Conservation (phyloP, 2,329 filamentous ascomycete genomes). For the Aschersonia sp. region DNA sequence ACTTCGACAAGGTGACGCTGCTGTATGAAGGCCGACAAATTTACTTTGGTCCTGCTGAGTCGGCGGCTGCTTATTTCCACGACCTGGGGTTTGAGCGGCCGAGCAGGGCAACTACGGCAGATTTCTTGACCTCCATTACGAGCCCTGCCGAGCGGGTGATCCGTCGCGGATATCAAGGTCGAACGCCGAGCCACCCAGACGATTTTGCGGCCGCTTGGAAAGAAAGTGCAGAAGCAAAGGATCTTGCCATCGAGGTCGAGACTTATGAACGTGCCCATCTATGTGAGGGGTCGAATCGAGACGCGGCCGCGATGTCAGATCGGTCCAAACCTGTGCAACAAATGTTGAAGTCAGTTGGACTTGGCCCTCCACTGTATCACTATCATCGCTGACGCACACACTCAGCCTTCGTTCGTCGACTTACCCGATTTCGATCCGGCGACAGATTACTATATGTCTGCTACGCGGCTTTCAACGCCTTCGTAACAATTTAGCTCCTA, state of each 20-base stretch:
- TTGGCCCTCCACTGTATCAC: too few species aligned
- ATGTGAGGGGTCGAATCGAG: too few species aligned
- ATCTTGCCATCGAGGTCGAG: too few species aligned
- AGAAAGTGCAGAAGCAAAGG: background rate
- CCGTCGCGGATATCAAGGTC: conserved; percentile 2
- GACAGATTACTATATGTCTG: background rate
- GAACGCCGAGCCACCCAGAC: background rate
- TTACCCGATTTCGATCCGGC: background rate
- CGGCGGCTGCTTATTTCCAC: conserved; percentile 47
- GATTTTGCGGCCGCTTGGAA: background rate
- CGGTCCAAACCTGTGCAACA: too few species aligned
- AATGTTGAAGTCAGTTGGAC: too few species aligned
- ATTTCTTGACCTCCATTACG: conserved; percentile 44
- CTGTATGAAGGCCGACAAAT: conserved; percentile 55
- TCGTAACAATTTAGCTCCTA: background rate
- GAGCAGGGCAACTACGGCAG: conserved; percentile 42
- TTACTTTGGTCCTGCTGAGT: conserved; percentile 44
- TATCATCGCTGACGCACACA: too few species aligned
- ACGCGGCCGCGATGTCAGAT: too few species aligned
- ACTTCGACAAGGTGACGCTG: conserved; percentile 47
- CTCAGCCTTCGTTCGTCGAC: too few species aligned
- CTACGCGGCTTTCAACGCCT: background rate
- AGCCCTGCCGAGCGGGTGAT: conserved; percentile 18
- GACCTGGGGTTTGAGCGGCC: conserved; percentile 39
- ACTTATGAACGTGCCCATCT: too few species aligned